Evolutionary conservation across 2,329 filamentous ascomycete genomes (phyloP), one percentile per base, ranked within the genome.

Genomic region (Botryotinia calthae): DNA sequence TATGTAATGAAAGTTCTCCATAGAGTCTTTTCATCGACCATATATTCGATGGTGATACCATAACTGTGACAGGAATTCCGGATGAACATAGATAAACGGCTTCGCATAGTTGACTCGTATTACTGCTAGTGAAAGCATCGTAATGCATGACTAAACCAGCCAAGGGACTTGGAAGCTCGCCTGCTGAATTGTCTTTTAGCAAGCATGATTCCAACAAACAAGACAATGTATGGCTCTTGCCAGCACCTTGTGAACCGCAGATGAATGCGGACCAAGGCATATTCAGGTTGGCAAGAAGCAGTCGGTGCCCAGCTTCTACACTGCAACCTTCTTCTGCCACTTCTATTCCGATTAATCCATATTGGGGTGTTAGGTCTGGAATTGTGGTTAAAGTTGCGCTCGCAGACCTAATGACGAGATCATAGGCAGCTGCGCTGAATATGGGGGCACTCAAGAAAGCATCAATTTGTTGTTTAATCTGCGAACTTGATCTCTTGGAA

Each of bases 241-340:
- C 89, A 62, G 85, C 87, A 0, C 89, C 89, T 76, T 91, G 88
- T 3, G 86, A 86, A 1, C 89, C 89, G 73, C 89, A 91, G 37
- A 91, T 87, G 78, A 91, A 91, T 0, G 85, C 83, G 0, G 56
- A 59, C 56, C 56, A 59, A 59, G 87, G 89, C 76, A 59, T 59
- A 34, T 59, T 59, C 22, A 65, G 44, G 70, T 66, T n/a, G 70
- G 56, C 28, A 59, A 59, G 56, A 59, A 59, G 56, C 28, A 59
- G 56, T 59, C 56, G 56, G 31, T 25, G 56, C 28, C 28, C 14
- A 59, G 56, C 56, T 59, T 59, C 28, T 59, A 59, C 18, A 37
- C 18, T 59, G 56, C 31, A 59, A 59, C 28, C 56, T 59, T 59
- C 56, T 59, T 59, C 56, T 59, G 0, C 28, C 56, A 59, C 28